A percentile compares a stretch with the other conserved stretches of the same genome.
Evolutionary conservation across 2,329 filamentous ascomycete genomes (phyloP).

Genomic region (Emergomyces africanus): DNA sequence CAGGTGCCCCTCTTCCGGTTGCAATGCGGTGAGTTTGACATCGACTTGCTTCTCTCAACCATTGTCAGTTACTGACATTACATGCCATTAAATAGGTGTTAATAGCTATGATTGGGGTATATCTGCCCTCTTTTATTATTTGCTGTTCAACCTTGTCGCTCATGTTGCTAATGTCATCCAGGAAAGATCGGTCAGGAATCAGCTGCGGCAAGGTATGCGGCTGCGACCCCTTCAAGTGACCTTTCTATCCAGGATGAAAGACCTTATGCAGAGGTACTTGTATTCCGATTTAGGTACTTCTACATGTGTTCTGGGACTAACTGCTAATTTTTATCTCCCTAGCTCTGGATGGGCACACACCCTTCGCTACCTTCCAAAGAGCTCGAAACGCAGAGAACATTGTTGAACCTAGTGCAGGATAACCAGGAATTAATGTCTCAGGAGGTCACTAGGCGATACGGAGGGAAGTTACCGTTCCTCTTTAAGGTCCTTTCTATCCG

Average conservation of each 20-base stretch:
- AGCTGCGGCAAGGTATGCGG: constrained; percentile 77
- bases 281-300: not conserved
- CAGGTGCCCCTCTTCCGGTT: constrained; percentile 75
- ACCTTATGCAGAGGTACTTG: constrained; percentile 78
- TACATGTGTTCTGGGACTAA: not conserved
- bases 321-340: constrained; percentile 11
- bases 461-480: constrained; percentile 77
- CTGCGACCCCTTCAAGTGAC: constrained; percentile 62
- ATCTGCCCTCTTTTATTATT: constrained; percentile 20
- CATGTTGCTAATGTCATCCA: constrained; percentile 17
- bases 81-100: constrained; percentile 46
- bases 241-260: constrained; percentile 73
- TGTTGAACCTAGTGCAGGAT: constrained; percentile 77
- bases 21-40: constrained; percentile 38
- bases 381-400: constrained; percentile 64
- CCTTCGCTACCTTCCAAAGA: constrained; percentile 92
- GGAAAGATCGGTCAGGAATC: constrained; percentile 80
- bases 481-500: constrained; percentile 96
- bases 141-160: not conserved
- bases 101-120: constrained; percentile 97
- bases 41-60: not conserved
- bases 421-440: constrained; percentile 71
- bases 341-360: constrained; percentile 99
- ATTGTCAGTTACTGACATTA: not conserved
- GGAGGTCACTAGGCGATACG: constrained; percentile 61